Conservation (phyloP, 345 rosid genomes). For the Salix dunnii region DNA sequence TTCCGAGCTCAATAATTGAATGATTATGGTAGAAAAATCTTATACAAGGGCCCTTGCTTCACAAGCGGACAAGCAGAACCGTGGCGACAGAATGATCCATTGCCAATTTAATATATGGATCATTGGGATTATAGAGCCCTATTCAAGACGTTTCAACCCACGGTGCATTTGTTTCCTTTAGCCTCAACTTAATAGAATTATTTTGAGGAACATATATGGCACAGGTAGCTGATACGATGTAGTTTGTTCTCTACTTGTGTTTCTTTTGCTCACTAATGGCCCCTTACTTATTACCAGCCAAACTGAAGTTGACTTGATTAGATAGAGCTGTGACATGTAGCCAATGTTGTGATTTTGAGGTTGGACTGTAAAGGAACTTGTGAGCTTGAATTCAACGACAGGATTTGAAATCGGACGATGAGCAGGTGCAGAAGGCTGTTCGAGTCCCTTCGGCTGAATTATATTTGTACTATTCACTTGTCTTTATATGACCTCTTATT, state of each 20-base stretch:
- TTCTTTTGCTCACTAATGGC: background rate
- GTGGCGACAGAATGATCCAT: background rate
- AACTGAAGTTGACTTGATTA: slow-evolving; percentile 17
- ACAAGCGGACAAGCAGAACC: slow-evolving; percentile 26
- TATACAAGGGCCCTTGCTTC: background rate
- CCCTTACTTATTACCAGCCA: slow-evolving; percentile 7
- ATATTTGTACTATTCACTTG: slow-evolving; percentile 18
- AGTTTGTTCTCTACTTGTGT: slow-evolving; percentile 19
- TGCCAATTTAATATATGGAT: background rate
- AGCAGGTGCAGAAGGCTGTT: background rate
- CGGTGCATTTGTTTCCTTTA: background rate
- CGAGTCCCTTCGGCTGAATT: slow-evolving; percentile 1
- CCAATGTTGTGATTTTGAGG: slow-evolving; percentile 15
- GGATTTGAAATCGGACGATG: slow-evolving; percentile 3
- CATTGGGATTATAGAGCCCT: background rate
- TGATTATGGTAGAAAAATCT: background rate
- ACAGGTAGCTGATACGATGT: slow-evolving; percentile 12
- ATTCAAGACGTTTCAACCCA: too few relatives aligned
- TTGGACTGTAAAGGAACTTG: background rate
- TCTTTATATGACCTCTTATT: slow-evolving; percentile 7
- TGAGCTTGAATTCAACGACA: background rate
- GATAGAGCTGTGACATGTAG: slow-evolving; percentile 7
- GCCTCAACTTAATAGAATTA: slow-evolving; percentile 21
- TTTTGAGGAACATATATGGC: slow-evolving; percentile 21
- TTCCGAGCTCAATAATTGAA: background rate